These are phyloP conservation scores for thale cress (Arabidopsis thaliana) DNA, from an alignment of 345 rosid genomes.

Conservation along the genomic window TAIR10.1 NC_003070.9:16983501-16984000, in stretches of 20 bases:
- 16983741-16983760: conserved; percentile 87
- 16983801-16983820: conserved; percentile 22
- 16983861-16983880: conserved; percentile 94
- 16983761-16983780: conserved; percentile 97
- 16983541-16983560: conserved; percentile 64
- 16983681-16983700: conserved; percentile 90
- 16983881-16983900: conserved; percentile 84
- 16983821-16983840: neutral
- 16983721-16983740: conserved; percentile 85
- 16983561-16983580: conserved; percentile 65
- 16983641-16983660: conserved; percentile 14
- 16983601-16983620: neutral
- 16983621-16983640: conserved; percentile 12
- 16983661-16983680: conserved; percentile 77
- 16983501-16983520: conserved; percentile 73
- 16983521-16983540: conserved; percentile 58
- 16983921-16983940: conserved; percentile 92
- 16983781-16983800: conserved; percentile 32
- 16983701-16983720: conserved; percentile 69
- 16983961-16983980: conserved; percentile 91
- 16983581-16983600: conserved; percentile 12
- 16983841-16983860: neutral
- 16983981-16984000: conserved; percentile 67
- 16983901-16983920: conserved; percentile 67
- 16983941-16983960: conserved; percentile 78